Percentiles rank a stretch among this genome's conserved stretches.
Conservation (phyloP, 2,329 filamentous ascomycete genomes). For the Aspergillus ibericus region DNA sequence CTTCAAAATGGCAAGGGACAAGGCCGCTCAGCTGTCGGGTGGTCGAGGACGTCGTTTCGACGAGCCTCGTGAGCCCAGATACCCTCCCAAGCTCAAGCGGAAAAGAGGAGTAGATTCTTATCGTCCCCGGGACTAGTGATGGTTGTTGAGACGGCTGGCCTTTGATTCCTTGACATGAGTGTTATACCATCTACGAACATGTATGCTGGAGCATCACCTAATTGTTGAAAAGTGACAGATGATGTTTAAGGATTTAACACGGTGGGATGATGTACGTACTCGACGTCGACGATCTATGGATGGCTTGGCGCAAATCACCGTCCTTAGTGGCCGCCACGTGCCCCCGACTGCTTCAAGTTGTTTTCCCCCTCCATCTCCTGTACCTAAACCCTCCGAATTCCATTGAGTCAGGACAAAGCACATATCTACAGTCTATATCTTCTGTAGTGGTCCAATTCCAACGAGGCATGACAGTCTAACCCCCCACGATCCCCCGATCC, state of each 20-base stretch:
- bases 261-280: not conserved
- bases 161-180: not conserved
- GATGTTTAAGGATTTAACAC: not conserved
- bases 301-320: conserved; percentile 12
- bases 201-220: not conserved
- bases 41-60: conserved; percentile 44
- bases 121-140: conserved; percentile 12
- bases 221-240: not conserved
- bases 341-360: not conserved
- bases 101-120: conserved; percentile 27
- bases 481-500: not conserved
- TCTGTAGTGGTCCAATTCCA: not conserved
- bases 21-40: conserved; percentile 37
- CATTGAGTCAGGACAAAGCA: not conserved
- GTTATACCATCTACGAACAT: not conserved
- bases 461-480: conserved; percentile 4
- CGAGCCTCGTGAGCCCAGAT: conserved; percentile 3
- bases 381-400: not conserved
- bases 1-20: conserved; percentile 35
- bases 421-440: not conserved
- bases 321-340: conserved; percentile 14
- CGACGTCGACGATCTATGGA: too few species aligned
- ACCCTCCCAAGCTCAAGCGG: conserved; percentile 4
- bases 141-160: not conserved
- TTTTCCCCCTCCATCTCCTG: not conserved